Base-by-base conservation (phyloP, 106 monocot genomes). In the Cymbidium sinense region DNA sequence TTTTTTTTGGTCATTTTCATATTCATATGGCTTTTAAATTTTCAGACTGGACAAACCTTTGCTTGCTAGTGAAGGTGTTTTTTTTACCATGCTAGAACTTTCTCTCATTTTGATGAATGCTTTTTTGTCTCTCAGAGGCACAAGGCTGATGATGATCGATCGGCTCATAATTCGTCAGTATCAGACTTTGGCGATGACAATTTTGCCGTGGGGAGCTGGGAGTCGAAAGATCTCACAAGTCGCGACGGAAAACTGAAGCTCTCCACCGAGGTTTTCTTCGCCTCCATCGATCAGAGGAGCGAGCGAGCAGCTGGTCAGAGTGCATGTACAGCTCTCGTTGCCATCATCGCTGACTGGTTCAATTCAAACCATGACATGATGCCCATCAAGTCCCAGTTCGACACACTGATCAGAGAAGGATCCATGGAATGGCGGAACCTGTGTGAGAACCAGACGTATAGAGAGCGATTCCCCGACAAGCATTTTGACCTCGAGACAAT, bases 401-500 rank as follows among this genome's bases (percentile, higher is more conserved):
- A 98, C 52, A 77, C 78, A 28, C 80, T 94, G 15, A 94, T 98
- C 30, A 81, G 90, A 18, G 91, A 98, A 50, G 98, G 98, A 19
- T 98, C 98, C 7, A 55, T 79, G 4, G 88, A 92, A 41, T 98
- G 98, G 98, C 83, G 89, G 77, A 89, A 83, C 62, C 89, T 98
- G 35, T 98, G 98, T 19, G 78, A 88, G 41, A 76, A 94, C 19
- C 71, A 82, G 54, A 74, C 74, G 0, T 87, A 87, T 33, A 74
- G 70, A 2, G 78, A 83, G 27, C 65, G 43, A 0, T 99, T 99
- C 77, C 89, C 91, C 0, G 90, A 99, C 83, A 86, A 83, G 75
- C 98, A 99, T 64, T 94, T 99, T 51, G 98, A 99, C 69, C 98
- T 99, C 21, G 94, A 99, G 9, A 94, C 98, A 31, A 81, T 99